Conservation (phyloP, 1,284 basidiomycete species). For the Apiotrichum gracile region DNA sequence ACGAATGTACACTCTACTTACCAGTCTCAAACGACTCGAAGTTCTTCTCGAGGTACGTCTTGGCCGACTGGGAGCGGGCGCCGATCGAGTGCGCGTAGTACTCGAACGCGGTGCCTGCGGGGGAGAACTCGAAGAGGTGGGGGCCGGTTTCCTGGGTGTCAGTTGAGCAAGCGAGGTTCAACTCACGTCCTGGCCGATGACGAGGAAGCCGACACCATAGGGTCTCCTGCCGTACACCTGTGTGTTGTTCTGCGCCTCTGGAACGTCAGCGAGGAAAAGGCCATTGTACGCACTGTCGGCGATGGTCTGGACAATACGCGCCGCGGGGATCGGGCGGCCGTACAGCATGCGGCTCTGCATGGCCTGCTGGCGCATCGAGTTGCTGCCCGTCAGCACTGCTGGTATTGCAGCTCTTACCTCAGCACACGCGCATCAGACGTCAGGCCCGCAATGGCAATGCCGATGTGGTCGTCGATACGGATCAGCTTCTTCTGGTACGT, state of each 20-base stretch:
- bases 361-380: constrained; percentile 99
- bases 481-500: constrained; percentile 99
- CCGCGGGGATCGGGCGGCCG: constrained; percentile 89
- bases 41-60: constrained; percentile 96
- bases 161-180: not conserved
- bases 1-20: constrained; percentile 48
- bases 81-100: constrained; percentile 99
- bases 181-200: constrained; percentile 79
- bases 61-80: constrained; percentile 92
- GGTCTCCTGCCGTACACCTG: constrained; percentile 97
- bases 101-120: constrained; percentile 94
- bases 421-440: constrained; percentile 96
- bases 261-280: constrained; percentile 1
- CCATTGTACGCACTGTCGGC: constrained; percentile 68
- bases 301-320: constrained; percentile 84
- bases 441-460: constrained; percentile 95
- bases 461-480: constrained; percentile 97
- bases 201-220: constrained; percentile 97
- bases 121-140: constrained; percentile 97
- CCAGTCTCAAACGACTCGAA: constrained; percentile 79
- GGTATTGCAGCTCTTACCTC: constrained; percentile 59
- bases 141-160: constrained; percentile 67
- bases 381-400: constrained; percentile 53
- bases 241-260: constrained; percentile 97
- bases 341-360: constrained; percentile 93